These are phyloP conservation scores for Capsicum rhomboideum DNA, from an alignment of 257 asterid species.

Conservation along the genomic window DNA sequence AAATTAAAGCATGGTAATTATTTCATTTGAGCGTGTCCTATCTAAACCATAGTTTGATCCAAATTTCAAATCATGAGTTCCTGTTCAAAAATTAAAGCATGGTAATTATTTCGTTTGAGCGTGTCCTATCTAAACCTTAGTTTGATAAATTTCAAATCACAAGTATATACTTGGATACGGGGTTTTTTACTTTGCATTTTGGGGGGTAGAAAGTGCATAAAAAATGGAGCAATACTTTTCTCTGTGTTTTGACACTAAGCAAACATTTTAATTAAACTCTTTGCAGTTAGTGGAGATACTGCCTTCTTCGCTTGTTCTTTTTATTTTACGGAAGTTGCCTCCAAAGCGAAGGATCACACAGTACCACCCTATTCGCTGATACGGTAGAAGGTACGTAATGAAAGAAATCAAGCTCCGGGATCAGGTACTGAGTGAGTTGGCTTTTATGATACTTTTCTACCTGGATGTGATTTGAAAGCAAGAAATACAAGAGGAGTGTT, in stretches of 20 bases:
- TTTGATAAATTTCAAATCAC: neutral
- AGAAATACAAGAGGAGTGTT: neutral
- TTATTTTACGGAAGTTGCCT: constrained; percentile 89
- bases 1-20: neutral
- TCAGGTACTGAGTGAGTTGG: neutral
- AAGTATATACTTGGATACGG: neutral
- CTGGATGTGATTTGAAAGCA: neutral
- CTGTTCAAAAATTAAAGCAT: neutral
- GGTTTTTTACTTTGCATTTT: neutral
- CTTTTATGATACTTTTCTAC: neutral
- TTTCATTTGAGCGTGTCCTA: neutral
- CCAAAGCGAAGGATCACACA: constrained; percentile 90
- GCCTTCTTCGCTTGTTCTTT: constrained; percentile 89
- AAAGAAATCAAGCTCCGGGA: neutral
- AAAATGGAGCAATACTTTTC: neutral
- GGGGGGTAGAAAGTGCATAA: neutral
- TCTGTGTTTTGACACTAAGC: neutral
- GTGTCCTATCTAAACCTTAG: neutral
- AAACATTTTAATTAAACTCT: neutral
- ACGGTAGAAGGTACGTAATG: neutral
- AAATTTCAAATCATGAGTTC: neutral
- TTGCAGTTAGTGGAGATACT: constrained; percentile 80
- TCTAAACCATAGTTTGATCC: neutral
- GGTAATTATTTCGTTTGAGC: neutral
- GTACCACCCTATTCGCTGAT: constrained; percentile 81